These are phyloP conservation scores for Herpetospermum pedunculosum DNA, from an alignment of 306 rosid genomes.

Conservation along the genomic window DNA sequence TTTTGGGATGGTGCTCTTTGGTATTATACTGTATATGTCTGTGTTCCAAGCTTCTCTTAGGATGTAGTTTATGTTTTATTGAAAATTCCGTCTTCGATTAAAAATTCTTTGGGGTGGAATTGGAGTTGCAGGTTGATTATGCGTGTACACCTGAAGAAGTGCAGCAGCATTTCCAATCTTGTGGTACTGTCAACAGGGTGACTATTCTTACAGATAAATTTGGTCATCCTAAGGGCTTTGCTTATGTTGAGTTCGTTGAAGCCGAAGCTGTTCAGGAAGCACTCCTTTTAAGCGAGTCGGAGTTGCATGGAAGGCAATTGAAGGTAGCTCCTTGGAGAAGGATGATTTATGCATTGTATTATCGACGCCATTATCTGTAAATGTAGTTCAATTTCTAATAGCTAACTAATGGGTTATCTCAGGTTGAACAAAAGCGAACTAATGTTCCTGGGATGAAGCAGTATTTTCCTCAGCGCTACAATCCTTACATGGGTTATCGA, in stretches of 20 bases:
- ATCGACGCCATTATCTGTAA: not conserved
- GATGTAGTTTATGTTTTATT: not conserved
- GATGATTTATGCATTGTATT: not conserved
- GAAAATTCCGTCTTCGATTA: slow-evolving; percentile 10
- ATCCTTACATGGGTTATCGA: slow-evolving; percentile 58
- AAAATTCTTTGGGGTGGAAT: slow-evolving; percentile 16
- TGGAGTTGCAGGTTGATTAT: slow-evolving; percentile 69
- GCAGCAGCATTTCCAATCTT: slow-evolving; percentile 91
- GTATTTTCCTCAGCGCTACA: slow-evolving; percentile 61
- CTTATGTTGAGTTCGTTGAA: slow-evolving; percentile 86
- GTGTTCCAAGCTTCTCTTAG: not conserved
- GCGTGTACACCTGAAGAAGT: slow-evolving; percentile 99
- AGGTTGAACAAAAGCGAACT: slow-evolving; percentile 90
- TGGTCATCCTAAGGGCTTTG: slow-evolving; percentile 96
- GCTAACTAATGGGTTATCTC: not conserved
- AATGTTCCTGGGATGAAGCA: slow-evolving; percentile 98
- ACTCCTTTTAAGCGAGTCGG: slow-evolving; percentile 60
- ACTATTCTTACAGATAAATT: slow-evolving; percentile 82
- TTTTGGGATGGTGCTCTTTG: not conserved
- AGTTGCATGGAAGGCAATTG: slow-evolving; percentile 87
- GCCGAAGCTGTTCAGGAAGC: slow-evolving; percentile 89
- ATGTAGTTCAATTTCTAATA: not conserved
- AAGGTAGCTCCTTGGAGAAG: slow-evolving; percentile 34
- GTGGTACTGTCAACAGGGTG: slow-evolving; percentile 88
- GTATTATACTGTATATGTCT: not conserved